Evolutionary conservation across 257 asterid species (phyloP).

Genomic region (Datura wrightii): DNA sequence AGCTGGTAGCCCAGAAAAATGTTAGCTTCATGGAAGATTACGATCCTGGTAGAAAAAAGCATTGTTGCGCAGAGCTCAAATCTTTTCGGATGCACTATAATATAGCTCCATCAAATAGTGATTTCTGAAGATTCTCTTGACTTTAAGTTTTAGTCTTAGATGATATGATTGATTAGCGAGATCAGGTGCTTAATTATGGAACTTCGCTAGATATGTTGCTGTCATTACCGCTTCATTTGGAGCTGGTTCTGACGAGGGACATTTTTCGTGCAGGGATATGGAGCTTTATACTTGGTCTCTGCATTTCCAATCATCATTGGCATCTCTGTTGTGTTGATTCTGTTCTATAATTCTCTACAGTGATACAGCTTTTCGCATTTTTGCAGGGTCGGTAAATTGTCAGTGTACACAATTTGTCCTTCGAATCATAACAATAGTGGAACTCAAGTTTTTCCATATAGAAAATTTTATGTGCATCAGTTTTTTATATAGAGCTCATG

Average conservation of each 20-base stretch:
- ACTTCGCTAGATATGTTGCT: conserved; percentile 23
- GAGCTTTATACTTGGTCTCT: conserved; percentile 93
- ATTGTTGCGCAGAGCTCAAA: not conserved
- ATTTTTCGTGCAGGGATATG: conserved; percentile 75
- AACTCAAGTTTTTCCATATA: not conserved
- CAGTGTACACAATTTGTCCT: conserved; percentile 12
- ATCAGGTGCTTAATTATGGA: not conserved
- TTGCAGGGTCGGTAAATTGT: conserved; percentile 28
- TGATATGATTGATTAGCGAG: not conserved
- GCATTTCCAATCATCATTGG: conserved; percentile 95
- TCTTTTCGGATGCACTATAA: not conserved
- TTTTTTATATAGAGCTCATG: conserved; percentile 9
- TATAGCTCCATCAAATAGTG: not conserved
- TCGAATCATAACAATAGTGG: not conserved
- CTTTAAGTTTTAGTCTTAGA: conserved; percentile 12
- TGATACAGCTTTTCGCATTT: conserved; percentile 37
- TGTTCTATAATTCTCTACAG: conserved; percentile 90
- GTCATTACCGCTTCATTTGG: conserved; percentile 32
- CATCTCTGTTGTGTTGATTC: conserved; percentile 84
- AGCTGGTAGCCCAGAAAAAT: not conserved
- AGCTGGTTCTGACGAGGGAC: conserved; percentile 33
- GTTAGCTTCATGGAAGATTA: not conserved
- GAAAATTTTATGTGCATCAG: not conserved
- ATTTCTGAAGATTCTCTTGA: not conserved
- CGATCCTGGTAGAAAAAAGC: not conserved